Evolutionary conservation across 805 yeast genomes (phyloP).

Genomic region (Komagataella populi): DNA sequence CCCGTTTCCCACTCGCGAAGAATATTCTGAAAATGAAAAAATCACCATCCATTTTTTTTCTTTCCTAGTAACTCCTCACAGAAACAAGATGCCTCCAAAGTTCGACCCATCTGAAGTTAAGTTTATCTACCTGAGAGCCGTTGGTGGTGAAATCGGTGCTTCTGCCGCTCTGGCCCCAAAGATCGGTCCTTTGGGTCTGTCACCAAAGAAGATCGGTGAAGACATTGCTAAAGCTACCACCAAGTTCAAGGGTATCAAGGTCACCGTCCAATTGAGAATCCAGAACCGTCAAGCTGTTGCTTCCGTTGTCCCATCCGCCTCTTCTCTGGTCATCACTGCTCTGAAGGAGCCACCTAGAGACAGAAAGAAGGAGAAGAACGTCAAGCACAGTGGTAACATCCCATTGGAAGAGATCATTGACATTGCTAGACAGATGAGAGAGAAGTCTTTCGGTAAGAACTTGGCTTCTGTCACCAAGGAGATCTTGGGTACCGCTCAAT

Average conservation of each 20-base stretch:
- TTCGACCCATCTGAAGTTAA: constrained; percentile 98
- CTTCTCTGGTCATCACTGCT: constrained; percentile 97
- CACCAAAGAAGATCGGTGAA: constrained; percentile 99
- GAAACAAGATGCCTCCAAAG: constrained; percentile 80
- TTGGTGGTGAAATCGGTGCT: constrained; percentile 99
- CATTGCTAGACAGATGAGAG: constrained; percentile 95
- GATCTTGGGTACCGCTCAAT: constrained; percentile 99
- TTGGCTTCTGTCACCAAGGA: constrained; percentile 96
- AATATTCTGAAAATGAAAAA: neutral
- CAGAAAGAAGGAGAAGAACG: constrained; percentile 99
- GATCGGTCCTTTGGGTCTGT: constrained; percentile 99
- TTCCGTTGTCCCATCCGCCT: constrained; percentile 98
- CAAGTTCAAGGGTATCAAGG: constrained; percentile 98
- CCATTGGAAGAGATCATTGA: constrained; percentile 93
- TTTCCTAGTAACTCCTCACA: constrained; percentile 1
- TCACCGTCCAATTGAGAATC: constrained; percentile 95
- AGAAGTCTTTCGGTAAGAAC: constrained; percentile 95
- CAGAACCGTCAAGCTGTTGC: constrained; percentile 99
- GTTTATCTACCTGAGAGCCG: constrained; percentile 98
- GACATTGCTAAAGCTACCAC: constrained; percentile 99
- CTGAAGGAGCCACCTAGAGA: constrained; percentile 99
- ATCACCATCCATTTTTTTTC: neutral
- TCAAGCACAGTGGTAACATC: constrained; percentile 98
- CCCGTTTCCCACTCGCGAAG: neutral
- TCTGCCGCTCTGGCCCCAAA: constrained; percentile 99